phyloP scores from a whole-genome alignment of 139 green algal species.

The Medakamo hakoo region DNA sequence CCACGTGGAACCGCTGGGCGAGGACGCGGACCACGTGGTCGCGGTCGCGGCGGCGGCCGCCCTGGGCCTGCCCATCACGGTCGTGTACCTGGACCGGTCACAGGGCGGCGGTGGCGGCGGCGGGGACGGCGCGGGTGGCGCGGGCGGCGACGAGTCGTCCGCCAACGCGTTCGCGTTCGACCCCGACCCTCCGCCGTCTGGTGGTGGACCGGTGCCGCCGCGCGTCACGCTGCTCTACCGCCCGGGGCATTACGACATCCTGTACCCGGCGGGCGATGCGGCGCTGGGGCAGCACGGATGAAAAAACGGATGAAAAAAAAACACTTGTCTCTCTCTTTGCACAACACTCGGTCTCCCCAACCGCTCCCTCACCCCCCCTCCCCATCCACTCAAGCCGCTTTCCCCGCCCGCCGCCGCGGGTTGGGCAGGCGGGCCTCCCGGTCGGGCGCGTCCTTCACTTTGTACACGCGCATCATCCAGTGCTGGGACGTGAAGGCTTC shows the following conservation, averaged over 20 bases:
- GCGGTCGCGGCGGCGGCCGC: conserved; percentile 82
- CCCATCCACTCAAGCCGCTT: no score
- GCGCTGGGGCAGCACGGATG: not conserved
- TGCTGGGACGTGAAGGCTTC: conserved; percentile 83
- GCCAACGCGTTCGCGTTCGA: not conserved
- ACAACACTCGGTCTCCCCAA: no score
- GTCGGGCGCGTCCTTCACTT: conserved; percentile 32
- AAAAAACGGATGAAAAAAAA: not conserved
- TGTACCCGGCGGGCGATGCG: conserved; percentile 19
- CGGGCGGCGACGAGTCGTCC: conserved; percentile 7
- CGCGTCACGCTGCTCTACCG: conserved; percentile 48
- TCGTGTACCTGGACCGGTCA: conserved; percentile 65
- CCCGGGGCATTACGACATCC: conserved; percentile 59
- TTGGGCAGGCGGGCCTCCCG: conserved; percentile 22
- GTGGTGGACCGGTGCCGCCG: conserved; percentile 2
- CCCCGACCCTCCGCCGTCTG: conserved; percentile 4
- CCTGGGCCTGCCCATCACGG: conserved; percentile 56
- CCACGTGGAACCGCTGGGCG: conserved; percentile 74
- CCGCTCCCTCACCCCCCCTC: no score
- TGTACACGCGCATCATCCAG: conserved; percentile 80
- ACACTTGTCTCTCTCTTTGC: not conserved
- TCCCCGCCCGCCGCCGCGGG: conserved; percentile 1
- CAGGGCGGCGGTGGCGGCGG: conserved; percentile 7
- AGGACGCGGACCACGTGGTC: conserved; percentile 87
- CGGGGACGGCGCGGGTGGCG: not conserved